phyloP scores from a whole-genome alignment of 1,284 basidiomycete species.

The Ustilago loliicola region DNA sequence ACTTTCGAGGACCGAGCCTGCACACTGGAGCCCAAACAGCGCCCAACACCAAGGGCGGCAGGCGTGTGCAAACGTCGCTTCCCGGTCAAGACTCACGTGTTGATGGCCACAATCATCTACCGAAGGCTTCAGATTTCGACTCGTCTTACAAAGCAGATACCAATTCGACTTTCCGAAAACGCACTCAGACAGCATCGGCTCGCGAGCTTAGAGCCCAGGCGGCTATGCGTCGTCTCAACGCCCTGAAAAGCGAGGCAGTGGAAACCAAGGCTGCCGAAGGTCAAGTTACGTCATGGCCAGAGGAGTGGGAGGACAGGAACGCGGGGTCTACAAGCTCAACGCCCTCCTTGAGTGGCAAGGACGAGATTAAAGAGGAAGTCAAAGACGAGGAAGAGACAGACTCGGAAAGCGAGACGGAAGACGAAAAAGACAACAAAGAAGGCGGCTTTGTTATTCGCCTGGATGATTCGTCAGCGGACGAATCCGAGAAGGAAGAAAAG shows the following conservation, averaged over 20 bases:
- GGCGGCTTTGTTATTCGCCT: conserved; percentile 32
- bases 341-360: neutral
- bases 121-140: conserved; percentile 37
- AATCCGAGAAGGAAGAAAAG: neutral
- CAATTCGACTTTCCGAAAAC: conserved; percentile 61
- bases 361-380: conserved; percentile 21
- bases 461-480: conserved; percentile 31
- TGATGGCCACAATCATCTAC: conserved; percentile 51
- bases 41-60: conserved; percentile 43
- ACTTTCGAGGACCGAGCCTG: conserved; percentile 51
- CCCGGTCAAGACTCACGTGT: conserved; percentile 53
- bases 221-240: conserved; percentile 32
- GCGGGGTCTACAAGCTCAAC: conserved; percentile 1
- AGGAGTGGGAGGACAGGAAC: neutral
- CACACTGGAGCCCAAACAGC: conserved; percentile 62
- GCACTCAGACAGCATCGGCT: conserved; percentile 37
- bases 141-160: conserved; percentile 51
- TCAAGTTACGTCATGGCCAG: conserved; percentile 14
- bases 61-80: conserved; percentile 33
- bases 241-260: conserved; percentile 15
- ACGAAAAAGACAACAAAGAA: conserved; percentile 24
- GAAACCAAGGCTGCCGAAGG: neutral
- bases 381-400: conserved; percentile 23
- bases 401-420: conserved; percentile 31
- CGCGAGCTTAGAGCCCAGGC: conserved; percentile 52